Evolutionary conservation across 805 yeast species (phyloP).

Genomic region (Monosporozyma solicola): DNA sequence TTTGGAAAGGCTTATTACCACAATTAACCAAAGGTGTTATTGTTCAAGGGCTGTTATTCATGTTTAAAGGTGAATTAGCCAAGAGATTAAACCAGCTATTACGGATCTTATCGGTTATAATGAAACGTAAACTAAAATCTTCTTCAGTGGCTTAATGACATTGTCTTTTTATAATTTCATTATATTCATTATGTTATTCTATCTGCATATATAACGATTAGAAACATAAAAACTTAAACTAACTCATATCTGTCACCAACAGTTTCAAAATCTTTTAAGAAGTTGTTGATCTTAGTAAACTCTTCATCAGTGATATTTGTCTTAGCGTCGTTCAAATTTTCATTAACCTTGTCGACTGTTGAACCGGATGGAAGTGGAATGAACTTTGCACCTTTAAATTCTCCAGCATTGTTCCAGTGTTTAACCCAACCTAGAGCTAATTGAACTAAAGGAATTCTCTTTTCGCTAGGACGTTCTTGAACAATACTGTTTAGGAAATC

Average conservation of each 20-base stretch:
- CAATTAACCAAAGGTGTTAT: constrained; percentile 73
- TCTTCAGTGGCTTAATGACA: not conserved
- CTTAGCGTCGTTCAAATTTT: constrained; percentile 40
- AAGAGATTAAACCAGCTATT: constrained; percentile 11
- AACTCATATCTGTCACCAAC: constrained; percentile 46
- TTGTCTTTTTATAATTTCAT: not conserved
- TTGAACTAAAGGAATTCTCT: constrained; percentile 50
- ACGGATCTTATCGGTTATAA: not conserved
- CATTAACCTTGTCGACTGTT: constrained; percentile 46
- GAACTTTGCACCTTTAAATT: constrained; percentile 39
- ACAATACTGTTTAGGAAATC: constrained; percentile 38
- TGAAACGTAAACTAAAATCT: constrained; percentile 1
- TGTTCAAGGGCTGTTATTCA: constrained; percentile 76
- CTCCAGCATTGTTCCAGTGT: constrained; percentile 31
- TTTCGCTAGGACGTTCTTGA: constrained; percentile 42
- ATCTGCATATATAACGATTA: not conserved
- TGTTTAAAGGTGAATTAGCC: constrained; percentile 64
- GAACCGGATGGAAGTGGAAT: constrained; percentile 80
- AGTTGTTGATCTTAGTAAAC: constrained; percentile 41
- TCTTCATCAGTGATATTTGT: constrained; percentile 47
- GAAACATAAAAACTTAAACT: not conserved
- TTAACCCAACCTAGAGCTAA: constrained; percentile 60
- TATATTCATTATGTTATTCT: not conserved
- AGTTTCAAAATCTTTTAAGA: constrained; percentile 37
- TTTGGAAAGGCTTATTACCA: constrained; percentile 76